Evolutionary conservation across 148 eudicot genomes (phyloP).

Genomic region (Camellia japonica): DNA sequence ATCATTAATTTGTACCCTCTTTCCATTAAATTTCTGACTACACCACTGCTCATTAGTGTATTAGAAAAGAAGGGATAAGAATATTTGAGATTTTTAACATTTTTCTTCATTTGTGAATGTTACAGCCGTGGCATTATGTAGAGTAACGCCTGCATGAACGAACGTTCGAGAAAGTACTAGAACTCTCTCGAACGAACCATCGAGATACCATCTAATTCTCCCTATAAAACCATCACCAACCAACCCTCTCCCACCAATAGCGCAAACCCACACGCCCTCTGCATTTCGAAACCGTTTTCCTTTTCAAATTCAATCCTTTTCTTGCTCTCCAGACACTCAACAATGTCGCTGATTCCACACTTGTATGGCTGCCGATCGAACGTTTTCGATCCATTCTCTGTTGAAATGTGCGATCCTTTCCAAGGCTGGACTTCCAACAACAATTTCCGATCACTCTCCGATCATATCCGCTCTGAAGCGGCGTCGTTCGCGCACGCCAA

Average conservation of each 20-base stretch:
- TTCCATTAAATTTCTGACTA: too few species aligned
- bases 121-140: background rate
- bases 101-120: too few species aligned
- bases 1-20: too few species aligned
- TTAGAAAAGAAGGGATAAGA: too few species aligned
- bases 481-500: slow-evolving; percentile 28
- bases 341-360: slow-evolving; percentile 48
- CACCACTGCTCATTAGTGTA: too few species aligned
- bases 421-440: slow-evolving; percentile 22
- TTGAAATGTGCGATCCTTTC: slow-evolving; percentile 43
- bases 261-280: background rate
- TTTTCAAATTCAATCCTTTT: background rate
- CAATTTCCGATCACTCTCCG: slow-evolving; percentile 11
- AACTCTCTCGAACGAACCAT: slow-evolving; percentile 10
- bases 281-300: background rate
- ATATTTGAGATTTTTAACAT: too few species aligned
- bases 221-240: background rate
- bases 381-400: slow-evolving; percentile 35
- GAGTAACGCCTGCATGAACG: background rate
- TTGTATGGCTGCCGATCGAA: slow-evolving; percentile 23
- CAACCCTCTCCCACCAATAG: background rate
- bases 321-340: background rate
- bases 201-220: background rate
- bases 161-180: background rate
- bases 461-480: slow-evolving; percentile 17